A percentile compares a stretch with the other conserved stretches of the same genome.
phyloP scores from a whole-genome alignment of 352 stramenopile genomes.

The Phytophthora aleatoria region DNA sequence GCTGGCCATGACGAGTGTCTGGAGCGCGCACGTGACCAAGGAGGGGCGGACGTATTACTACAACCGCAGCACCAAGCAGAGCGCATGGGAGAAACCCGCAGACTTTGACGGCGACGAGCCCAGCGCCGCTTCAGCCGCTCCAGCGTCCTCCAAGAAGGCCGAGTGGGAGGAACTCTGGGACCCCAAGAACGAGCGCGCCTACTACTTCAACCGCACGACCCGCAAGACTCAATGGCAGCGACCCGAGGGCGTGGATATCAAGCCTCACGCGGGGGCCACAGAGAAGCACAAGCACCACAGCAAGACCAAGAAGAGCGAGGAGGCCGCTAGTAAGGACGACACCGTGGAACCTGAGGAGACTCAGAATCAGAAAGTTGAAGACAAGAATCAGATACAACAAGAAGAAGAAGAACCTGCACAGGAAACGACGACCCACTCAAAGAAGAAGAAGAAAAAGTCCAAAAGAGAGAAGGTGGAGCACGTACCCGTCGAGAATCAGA shows the following conservation, averaged over 20 bases:
- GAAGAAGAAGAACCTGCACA: constrained; percentile 1
- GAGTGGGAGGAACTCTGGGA: constrained; percentile 90
- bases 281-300: constrained; percentile 33
- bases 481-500: constrained; percentile 24
- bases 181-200: constrained; percentile 82
- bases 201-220: constrained; percentile 86
- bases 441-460: constrained; percentile 54
- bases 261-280: constrained; percentile 49
- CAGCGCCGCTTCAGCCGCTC: neutral
- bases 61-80: constrained; percentile 88
- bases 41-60: constrained; percentile 89
- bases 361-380: constrained; percentile 13
- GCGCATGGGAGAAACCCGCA: constrained; percentile 82
- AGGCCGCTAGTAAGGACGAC: constrained; percentile 8
- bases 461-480: constrained; percentile 38
- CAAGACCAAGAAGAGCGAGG: constrained; percentile 35
- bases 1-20: constrained; percentile 47
- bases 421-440: constrained; percentile 9
- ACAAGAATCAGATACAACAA: constrained; percentile 7
- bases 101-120: constrained; percentile 72
- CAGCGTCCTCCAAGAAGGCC: constrained; percentile 28
- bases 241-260: constrained; percentile 80
- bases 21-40: constrained; percentile 88
- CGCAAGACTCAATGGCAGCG: constrained; percentile 84
- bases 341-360: constrained; percentile 4